Base-by-base conservation (phyloP, 2,329 filamentous ascomycete genomes). In the Ascosphaera acerosa region DNA sequence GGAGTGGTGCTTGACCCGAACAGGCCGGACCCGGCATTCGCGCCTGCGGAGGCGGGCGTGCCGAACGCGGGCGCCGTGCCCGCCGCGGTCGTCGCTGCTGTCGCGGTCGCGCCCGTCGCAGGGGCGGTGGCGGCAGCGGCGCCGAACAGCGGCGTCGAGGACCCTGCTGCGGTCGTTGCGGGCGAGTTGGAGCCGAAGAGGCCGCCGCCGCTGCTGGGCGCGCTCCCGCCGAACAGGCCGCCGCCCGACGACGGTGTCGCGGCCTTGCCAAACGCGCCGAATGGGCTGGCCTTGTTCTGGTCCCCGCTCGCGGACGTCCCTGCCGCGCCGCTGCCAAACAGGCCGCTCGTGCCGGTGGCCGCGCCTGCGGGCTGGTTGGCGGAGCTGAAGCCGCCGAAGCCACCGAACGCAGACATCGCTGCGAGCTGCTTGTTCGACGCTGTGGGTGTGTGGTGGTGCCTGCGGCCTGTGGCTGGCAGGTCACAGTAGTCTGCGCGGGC, bases 51-150 rank as follows among this genome's bases (percentile, higher is more conserved):
- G n/a, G n/a, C n/a, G n/a, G n/a, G n/a, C n/a, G n/a, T n/a, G n/a
- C n/a, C n/a, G n/a, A n/a, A n/a, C n/a, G n/a, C n/a, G n/a, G n/a
- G n/a, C n/a, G n/a, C n/a, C n/a, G n/a, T n/a, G n/a, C n/a, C n/a
- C n/a, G n/a, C n/a, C n/a, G n/a, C n/a, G n/a, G n/a, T n/a, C n/a
- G 33, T 38, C 28, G 20, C 20, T 23, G 20, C 20, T 7, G 20
- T 37, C 41, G 37, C 17, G 37, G 35, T 29, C 44, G 45, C 33
- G 51, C 49, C 18, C 49, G 38, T 29, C 31, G 31, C 20, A 43
- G 41, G 17, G 38, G 42, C 37, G 45, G 38, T 44, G 39, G 46
- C 37, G 40, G 43, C 42, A 15, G 34, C 29, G 12, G 23, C 18
- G 22, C 34, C 35, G 18, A 36, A 36, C 20, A 37, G 20, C 16